Evolutionary conservation across 208 protist species (phyloP).

Genomic region (Strigomonas galati): DNA sequence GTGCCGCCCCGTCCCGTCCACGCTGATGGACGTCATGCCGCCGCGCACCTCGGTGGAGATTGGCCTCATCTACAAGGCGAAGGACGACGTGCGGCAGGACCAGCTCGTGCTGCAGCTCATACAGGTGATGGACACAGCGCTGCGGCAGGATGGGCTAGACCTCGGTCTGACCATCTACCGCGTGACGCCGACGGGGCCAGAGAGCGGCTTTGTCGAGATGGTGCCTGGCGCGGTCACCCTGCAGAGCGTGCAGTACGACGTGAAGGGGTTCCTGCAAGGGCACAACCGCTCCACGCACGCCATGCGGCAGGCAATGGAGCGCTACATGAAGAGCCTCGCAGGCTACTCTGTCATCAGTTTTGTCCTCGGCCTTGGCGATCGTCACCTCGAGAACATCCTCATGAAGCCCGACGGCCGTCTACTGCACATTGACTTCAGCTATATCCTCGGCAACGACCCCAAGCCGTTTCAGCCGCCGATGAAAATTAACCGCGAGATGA

Average conservation of each 20-base stretch:
- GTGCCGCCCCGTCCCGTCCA: background rate
- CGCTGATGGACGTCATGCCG: background rate
- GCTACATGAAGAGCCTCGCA: constrained; percentile 95
- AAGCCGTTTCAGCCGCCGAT: constrained; percentile 97
- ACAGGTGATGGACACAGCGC: constrained; percentile 84
- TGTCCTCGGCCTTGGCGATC: constrained; percentile 96
- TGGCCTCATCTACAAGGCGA: constrained; percentile 91
- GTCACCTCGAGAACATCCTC: constrained; percentile 96
- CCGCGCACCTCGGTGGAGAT: constrained; percentile 7
- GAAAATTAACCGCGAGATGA: constrained; percentile 93
- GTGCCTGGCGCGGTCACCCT: constrained; percentile 84
- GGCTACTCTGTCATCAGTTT: constrained; percentile 97
- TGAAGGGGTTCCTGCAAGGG: constrained; percentile 59
- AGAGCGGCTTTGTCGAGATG: constrained; percentile 81
- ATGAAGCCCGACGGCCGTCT: constrained; percentile 90
- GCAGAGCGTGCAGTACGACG: constrained; percentile 70
- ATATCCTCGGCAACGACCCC: constrained; percentile 96
- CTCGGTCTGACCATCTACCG: constrained; percentile 93
- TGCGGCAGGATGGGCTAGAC: constrained; percentile 93
- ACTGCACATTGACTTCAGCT: constrained; percentile 99
- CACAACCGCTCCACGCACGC: constrained; percentile 70
- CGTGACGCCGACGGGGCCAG: constrained; percentile 79
- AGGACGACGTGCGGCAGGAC: constrained; percentile 97
- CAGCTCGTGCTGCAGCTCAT: constrained; percentile 96
- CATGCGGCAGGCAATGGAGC: constrained; percentile 82